Evolutionary conservation across 208 protist genomes (phyloP).

Genomic region (Borovskyia barvae): DNA sequence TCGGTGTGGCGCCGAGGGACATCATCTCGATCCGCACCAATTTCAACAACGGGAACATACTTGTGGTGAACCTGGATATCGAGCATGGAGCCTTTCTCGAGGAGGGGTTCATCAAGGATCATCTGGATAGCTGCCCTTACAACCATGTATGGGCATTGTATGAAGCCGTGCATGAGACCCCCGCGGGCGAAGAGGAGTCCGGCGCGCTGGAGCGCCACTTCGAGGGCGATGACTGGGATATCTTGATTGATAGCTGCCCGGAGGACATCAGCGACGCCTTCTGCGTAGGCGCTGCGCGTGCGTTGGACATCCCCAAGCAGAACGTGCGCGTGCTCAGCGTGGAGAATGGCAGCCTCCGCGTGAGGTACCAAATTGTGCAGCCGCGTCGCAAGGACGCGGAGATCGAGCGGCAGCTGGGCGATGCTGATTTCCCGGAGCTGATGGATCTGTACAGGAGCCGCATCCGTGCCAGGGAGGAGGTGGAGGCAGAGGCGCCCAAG

Average conservation of each 20-base stretch:
- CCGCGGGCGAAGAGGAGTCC: conserved; percentile 30
- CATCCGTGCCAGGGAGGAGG: conserved; percentile 11
- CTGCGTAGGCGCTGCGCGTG: conserved; percentile 31
- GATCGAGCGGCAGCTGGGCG: conserved; percentile 27
- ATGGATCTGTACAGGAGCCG: conserved; percentile 34
- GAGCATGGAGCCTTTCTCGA: conserved; percentile 35
- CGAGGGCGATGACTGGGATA: conserved; percentile 66
- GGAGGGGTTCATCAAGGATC: conserved; percentile 38
- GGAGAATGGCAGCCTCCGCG: conserved; percentile 42
- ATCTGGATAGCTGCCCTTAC: conserved; percentile 45
- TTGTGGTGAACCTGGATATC: conserved; percentile 30
- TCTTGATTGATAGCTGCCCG: conserved; percentile 35
- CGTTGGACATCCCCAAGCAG: conserved; percentile 28
- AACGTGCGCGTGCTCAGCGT: conserved; percentile 38
- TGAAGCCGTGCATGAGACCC: conserved; percentile 16
- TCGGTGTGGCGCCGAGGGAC: conserved; percentile 30
- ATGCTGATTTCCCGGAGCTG: conserved; percentile 44
- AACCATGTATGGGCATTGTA: conserved; percentile 56
- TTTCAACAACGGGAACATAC: conserved; percentile 26
- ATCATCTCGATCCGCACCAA: conserved; percentile 21
- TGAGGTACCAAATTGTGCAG: conserved; percentile 45
- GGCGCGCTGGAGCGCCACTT: conserved; percentile 50
- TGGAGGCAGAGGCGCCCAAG: conserved; percentile 2
- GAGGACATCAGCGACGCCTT: conserved; percentile 51
- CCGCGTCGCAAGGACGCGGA: conserved; percentile 25